A percentile compares a stretch with the other conserved stretches of the same genome.
Conservation (phyloP, 1,139 yeast species). For the Kodamaea alishanica region DNA sequence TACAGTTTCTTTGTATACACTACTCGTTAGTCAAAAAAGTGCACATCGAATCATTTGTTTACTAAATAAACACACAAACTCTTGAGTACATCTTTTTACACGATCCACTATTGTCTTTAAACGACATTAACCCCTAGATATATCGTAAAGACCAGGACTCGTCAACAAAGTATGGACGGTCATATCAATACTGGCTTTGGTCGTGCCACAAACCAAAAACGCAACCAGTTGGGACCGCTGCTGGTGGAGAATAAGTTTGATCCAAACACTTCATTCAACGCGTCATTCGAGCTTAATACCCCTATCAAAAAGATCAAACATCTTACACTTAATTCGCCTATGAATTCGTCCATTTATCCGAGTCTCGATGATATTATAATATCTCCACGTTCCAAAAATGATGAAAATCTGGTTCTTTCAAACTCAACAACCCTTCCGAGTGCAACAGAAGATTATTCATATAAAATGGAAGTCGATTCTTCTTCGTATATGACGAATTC, state of each 20-base stretch:
- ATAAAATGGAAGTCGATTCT: constrained; percentile 4
- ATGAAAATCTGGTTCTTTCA: background rate
- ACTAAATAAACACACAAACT: no score
- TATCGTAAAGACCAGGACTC: no score
- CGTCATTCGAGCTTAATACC: constrained; percentile 27
- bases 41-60: no score
- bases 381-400: background rate
- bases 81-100: no score
- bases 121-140: no score
- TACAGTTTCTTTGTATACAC: no score
- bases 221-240: no score
- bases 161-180: no score
- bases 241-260: background rate
- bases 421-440: constrained; percentile 1
- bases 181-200: no score
- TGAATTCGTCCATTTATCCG: constrained; percentile 18
- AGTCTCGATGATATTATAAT: constrained; percentile 12
- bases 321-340: constrained; percentile 34
- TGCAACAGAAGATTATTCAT: background rate
- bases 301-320: constrained; percentile 40
- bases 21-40: no score
- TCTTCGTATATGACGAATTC: constrained; percentile 12
- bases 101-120: no score
- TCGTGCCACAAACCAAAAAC: no score
- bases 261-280: constrained; percentile 10